Evolutionary conservation across 805 yeast genomes (phyloP), one percentile per base, ranked within the genome.

Genomic region (Cyberlindnera suaveolens): DNA sequence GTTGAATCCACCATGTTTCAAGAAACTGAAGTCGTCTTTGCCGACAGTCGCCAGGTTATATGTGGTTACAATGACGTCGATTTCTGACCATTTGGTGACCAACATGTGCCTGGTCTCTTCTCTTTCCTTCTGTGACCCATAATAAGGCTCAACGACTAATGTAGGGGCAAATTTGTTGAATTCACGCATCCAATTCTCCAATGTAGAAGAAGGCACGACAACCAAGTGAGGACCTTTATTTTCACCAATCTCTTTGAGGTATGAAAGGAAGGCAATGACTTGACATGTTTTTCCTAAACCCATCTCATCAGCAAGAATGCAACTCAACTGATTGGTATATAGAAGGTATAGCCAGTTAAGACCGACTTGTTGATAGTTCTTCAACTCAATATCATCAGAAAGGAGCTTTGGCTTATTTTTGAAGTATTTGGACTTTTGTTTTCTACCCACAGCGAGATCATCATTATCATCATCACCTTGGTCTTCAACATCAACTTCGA

Each of bases 221-320:
- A 93, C 85, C 46, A 93, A 68, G 70, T 93, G 98, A 1, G 96
- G 96, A 0, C 95, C 95, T 38, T 70, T 61, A 11, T 37, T 40
- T 26, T 63, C 64, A n/a, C 71, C 73, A n/a, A 62, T 60, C 52
- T 85, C 82, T 58, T 87, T 87, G 56, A 93, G 71, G 57, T 84
- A 81, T 1, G 98, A 89, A 58, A 93, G 67, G 59, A 93, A 93
- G 7, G 97, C 75, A 64, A 93, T 91, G 29, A 93, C 96, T 65
- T 93, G 98, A 61, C 96, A 85, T 0, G 99, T 93, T 61, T 93
- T 93, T 46, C 99, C 99, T 39, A 93, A 70, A 5, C 96, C 99
- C 99, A 93, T 93, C 62, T 93, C 99, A 66, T 93, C 99, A 0
- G 99, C 99, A 39, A 93, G 69, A 44, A 93, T 93, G 66, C 99